A percentile compares a stretch with the other conserved stretches of the same genome.
Conservation (phyloP, 495 filamentous ascomycete species). For the Neurospora terricola region DNA sequence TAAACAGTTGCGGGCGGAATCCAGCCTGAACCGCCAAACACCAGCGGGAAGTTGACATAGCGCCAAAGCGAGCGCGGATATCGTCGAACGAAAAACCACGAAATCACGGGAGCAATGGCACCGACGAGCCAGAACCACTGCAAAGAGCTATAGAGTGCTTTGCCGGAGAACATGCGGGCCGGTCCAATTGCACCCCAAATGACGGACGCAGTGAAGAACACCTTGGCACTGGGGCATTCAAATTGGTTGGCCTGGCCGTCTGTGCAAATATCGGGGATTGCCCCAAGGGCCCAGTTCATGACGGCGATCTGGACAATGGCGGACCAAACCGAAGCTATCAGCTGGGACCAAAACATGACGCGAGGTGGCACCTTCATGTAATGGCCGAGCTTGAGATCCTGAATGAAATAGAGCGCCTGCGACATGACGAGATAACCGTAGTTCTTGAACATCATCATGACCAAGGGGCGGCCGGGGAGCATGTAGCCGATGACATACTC, state of each 20-base stretch:
- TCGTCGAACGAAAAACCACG: slow-evolving; percentile 52
- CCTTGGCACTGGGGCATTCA: slow-evolving; percentile 52
- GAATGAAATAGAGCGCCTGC: slow-evolving; percentile 37
- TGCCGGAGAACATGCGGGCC: slow-evolving; percentile 47
- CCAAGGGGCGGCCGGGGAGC: slow-evolving; percentile 52
- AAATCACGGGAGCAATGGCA: slow-evolving; percentile 46
- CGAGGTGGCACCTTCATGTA: slow-evolving; percentile 63
- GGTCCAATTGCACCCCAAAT: slow-evolving; percentile 45
- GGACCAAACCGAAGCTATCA: slow-evolving; percentile 52
- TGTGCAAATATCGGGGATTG: slow-evolving; percentile 50
- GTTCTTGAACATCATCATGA: slow-evolving; percentile 60
- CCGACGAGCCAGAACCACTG: slow-evolving; percentile 63
- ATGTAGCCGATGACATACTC: slow-evolving; percentile 65
- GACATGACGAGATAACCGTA: slow-evolving; percentile 60
- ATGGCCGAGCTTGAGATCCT: slow-evolving; percentile 52
- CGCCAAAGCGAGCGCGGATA: slow-evolving; percentile 45
- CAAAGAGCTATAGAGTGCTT: slow-evolving; percentile 51
- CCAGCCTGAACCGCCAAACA: slow-evolving; percentile 52
- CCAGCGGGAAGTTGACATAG: slow-evolving; percentile 55
- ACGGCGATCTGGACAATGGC: slow-evolving; percentile 57
- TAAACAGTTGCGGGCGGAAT: slow-evolving; percentile 58
- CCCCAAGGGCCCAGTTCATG: slow-evolving; percentile 55
- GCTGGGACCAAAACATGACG: slow-evolving; percentile 55
- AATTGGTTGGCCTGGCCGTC: slow-evolving; percentile 47
- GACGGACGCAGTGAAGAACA: slow-evolving; percentile 53